phyloP scores from a whole-genome alignment of 768 basidiomycete species.

The Suillus subluteus region DNA sequence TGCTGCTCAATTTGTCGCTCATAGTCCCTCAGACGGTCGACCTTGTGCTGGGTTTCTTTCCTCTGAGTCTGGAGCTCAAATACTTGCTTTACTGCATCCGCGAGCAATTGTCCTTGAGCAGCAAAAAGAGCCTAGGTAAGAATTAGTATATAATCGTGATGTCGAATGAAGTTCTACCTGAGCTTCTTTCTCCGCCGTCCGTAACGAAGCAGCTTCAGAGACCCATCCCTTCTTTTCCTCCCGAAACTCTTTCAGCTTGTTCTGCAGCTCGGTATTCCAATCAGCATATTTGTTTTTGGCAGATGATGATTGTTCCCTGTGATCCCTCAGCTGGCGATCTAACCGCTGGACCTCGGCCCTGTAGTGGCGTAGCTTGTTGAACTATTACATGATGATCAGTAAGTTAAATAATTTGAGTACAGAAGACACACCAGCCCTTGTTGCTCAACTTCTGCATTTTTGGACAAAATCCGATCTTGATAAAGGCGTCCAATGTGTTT shows the following conservation, averaged over 20 bases:
- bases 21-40: slow-evolving; percentile 81
- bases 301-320: slow-evolving; percentile 71
- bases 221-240: slow-evolving; percentile 84
- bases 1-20: slow-evolving; percentile 87
- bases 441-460: slow-evolving; percentile 78
- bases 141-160: slow-evolving; percentile 3
- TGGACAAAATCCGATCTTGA: slow-evolving; percentile 70
- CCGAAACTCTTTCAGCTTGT: slow-evolving; percentile 71
- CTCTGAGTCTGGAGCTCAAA: slow-evolving; percentile 74
- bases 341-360: slow-evolving; percentile 67
- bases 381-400: slow-evolving; percentile 46
- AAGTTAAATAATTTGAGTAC: not conserved
- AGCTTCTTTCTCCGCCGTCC: slow-evolving; percentile 71
- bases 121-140: slow-evolving; percentile 58
- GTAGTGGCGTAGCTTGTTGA: slow-evolving; percentile 82
- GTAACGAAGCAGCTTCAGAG: slow-evolving; percentile 66
- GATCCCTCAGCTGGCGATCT: slow-evolving; percentile 70
- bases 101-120: slow-evolving; percentile 70
- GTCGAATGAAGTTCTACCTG: slow-evolving; percentile 44
- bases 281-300: slow-evolving; percentile 81
- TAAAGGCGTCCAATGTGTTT: slow-evolving; percentile 83
- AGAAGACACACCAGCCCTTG: slow-evolving; percentile 69
- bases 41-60: slow-evolving; percentile 81
- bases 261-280: slow-evolving; percentile 83
- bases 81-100: slow-evolving; percentile 69